Percentiles rank a stretch among this genome's conserved stretches.
These are phyloP conservation scores for Dipodascopsis uninucleata DNA, from an alignment of 805 yeast genomes.

Conservation along the genomic window DNA sequence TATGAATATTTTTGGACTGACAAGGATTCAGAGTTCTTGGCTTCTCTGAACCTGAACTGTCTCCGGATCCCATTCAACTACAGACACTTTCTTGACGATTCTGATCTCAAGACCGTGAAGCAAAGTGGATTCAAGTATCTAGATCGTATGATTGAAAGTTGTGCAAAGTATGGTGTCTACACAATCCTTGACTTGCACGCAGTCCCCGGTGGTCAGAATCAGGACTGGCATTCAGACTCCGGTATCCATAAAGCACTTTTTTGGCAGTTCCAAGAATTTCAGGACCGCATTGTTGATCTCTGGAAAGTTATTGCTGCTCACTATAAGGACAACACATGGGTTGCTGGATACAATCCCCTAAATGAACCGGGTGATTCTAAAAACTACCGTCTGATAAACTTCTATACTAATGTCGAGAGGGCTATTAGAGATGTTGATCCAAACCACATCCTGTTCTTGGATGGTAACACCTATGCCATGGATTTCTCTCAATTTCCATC, in stretches of 20 bases:
- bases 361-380: constrained; percentile 50
- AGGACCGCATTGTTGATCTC: constrained; percentile 45
- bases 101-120: constrained; percentile 43
- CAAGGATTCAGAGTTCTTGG: constrained; percentile 46
- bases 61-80: constrained; percentile 51
- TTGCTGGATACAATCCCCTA: constrained; percentile 52
- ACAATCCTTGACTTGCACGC: constrained; percentile 49
- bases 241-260: constrained; percentile 47
- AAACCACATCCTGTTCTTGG: constrained; percentile 47
- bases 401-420: constrained; percentile 40
- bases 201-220: constrained; percentile 54
- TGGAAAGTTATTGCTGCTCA: constrained; percentile 47
- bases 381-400: constrained; percentile 42
- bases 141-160: constrained; percentile 42
- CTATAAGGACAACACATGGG: constrained; percentile 46
- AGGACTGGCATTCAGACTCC: constrained; percentile 52
- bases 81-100: constrained; percentile 47
- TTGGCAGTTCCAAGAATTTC: constrained; percentile 49
- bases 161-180: constrained; percentile 47
- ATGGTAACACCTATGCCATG: constrained; percentile 50
- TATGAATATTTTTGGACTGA: constrained; percentile 52
- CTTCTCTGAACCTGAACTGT: constrained; percentile 44
- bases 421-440: constrained; percentile 45
- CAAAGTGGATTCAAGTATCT: constrained; percentile 45
- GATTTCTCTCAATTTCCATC: constrained; percentile 51